Evolutionary conservation across 805 yeast species (phyloP).

Genomic region (Candida adriatica): DNA sequence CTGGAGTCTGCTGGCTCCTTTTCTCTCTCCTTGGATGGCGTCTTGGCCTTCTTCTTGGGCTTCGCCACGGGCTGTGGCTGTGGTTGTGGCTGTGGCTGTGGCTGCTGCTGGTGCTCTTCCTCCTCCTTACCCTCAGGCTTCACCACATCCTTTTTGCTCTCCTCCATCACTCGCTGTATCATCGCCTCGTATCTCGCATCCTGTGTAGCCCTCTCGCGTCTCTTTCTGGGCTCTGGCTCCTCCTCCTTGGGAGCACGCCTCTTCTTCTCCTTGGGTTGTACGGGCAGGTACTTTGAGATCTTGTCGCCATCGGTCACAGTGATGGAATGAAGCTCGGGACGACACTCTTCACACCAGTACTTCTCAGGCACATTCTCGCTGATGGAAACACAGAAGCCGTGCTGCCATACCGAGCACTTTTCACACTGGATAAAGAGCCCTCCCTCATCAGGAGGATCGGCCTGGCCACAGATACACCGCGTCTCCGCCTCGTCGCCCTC

Average conservation of each 20-base stretch:
- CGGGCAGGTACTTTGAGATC: slow-evolving; percentile 43
- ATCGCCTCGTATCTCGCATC: slow-evolving; percentile 37
- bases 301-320: slow-evolving; percentile 40
- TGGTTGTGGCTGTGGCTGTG: no score
- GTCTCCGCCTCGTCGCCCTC: slow-evolving; percentile 39
- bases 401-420: slow-evolving; percentile 94
- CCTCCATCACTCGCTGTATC: slow-evolving; percentile 34
- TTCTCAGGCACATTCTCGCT: slow-evolving; percentile 78
- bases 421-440: slow-evolving; percentile 84
- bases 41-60: slow-evolving; percentile 6
- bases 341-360: slow-evolving; percentile 91
- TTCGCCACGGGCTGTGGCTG: no score
- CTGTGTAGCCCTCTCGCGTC: slow-evolving; percentile 33
- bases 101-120: slow-evolving; percentile 1
- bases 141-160: slow-evolving; percentile 29
- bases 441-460: slow-evolving; percentile 38
- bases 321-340: slow-evolving; percentile 73
- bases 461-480: slow-evolving; percentile 37
- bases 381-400: slow-evolving; percentile 91
- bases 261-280: slow-evolving; percentile 28
- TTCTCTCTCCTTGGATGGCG: slow-evolving; percentile 16
- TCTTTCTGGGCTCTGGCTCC: slow-evolving; percentile 17
- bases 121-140: slow-evolving; percentile 1
- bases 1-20: slow-evolving; percentile 40
- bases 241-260: slow-evolving; percentile 11